These are phyloP conservation scores for Ceratobasidium sp. DNA, from an alignment of 1,284 basidiomycete genomes.

Conservation along the genomic window DNA sequence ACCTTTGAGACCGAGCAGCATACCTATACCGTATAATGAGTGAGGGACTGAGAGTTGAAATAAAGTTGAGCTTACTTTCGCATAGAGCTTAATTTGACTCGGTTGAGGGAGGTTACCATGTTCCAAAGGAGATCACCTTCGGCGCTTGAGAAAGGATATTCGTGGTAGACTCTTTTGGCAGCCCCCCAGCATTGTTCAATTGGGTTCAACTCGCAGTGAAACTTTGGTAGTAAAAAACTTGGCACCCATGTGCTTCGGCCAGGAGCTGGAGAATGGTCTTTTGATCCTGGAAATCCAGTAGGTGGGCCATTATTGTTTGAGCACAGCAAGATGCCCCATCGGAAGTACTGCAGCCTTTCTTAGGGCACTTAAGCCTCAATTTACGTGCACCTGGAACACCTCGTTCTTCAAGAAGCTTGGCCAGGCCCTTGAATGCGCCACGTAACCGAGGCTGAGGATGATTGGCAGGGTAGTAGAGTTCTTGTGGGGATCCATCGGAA, in stretches of 20 bases:
- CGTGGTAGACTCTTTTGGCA: constrained; percentile 2
- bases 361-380: constrained; percentile 46
- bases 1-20: too few species aligned
- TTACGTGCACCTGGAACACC: constrained; percentile 46
- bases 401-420: constrained; percentile 55
- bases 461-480: constrained; percentile 56
- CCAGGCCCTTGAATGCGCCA: constrained; percentile 60
- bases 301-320: constrained; percentile 29
- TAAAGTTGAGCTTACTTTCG: too few species aligned
- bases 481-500: constrained; percentile 51
- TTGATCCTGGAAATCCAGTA: constrained; percentile 42
- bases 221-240: constrained; percentile 47
- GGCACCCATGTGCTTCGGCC: constrained; percentile 26
- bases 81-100: too few species aligned
- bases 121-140: too few species aligned
- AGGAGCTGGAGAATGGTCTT: constrained; percentile 45
- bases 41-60: too few species aligned
- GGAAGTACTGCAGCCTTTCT: constrained; percentile 26
- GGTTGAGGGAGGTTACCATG: too few species aligned
- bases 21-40: too few species aligned
- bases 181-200: constrained; percentile 20
- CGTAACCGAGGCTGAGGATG: constrained; percentile 53
- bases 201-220: constrained; percentile 20
- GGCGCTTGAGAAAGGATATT: constrained; percentile 4
- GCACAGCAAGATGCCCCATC: constrained; percentile 42